Base-by-base conservation (phyloP, 1,284 basidiomycete species). In the Sanghuangporus weigelae region DNA sequence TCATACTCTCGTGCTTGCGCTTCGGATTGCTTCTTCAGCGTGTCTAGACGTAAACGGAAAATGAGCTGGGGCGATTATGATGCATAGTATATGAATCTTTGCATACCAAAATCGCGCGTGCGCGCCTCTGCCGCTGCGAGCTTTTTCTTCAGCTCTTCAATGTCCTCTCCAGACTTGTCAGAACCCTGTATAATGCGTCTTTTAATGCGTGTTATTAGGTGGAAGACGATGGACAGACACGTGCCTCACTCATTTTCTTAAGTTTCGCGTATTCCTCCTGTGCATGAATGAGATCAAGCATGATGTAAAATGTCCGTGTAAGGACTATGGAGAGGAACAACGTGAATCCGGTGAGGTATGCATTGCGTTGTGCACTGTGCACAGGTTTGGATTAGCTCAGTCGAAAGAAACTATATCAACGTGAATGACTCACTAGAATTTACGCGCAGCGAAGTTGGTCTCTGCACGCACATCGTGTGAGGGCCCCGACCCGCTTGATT, bases 241-340 rank as follows among this genome's bases (percentile, higher is more conserved):
- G 66, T 69, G 84, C 85, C 69, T 84, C 79, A 19, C 36, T 23
- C 12, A n/a, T 21, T 70, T 87, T 84, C 80, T 95, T 93, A 66
- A 96, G 76, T 68, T 90, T 87, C 36, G 86, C 86, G 71, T 93
- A 93, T 71, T 93, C 86, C 71, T 96, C 95, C 75, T 96, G 93
- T 2, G 89, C 84, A 70, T 93, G 86, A 70, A 97, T 92, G 66
- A 97, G 88, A 74, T 97, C 93, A 69, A 95, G 86, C 62, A 93
- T 85, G 73, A 98, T 92, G 76, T 90, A 90, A 79, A 96, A 96
- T 4, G 92, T 94, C 70, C 95, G 89, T 7, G 94, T 91, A 68
- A 98, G 87, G 70, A 97, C 90, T 61, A 96, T 86, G 16, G 93
- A 95, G 39, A 98, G 87, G 87, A 97, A 97, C 53, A 98, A 83